These are phyloP conservation scores for Lactarius sp. DNA, from an alignment of 768 basidiomycete genomes.

Conservation along the genomic window DNA sequence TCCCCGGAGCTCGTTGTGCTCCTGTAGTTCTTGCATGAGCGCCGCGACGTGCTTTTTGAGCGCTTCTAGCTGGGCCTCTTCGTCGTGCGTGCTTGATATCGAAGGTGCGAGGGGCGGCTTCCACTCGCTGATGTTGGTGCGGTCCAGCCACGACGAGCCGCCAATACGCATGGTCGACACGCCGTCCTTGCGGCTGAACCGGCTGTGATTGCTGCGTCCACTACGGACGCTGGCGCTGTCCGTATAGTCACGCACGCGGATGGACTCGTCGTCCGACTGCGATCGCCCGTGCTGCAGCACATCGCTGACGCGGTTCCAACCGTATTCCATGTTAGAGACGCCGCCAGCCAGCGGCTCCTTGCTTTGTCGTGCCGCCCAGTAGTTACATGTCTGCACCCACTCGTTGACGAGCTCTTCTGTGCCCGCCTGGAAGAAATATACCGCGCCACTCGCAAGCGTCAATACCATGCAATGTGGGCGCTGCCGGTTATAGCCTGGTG, in stretches of 20 bases:
- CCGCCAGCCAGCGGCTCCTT: conserved; percentile 95
- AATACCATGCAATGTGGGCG: conserved; percentile 95
- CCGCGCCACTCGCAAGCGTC: conserved; percentile 79
- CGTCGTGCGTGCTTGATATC: conserved; percentile 80
- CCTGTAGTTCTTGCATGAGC: conserved; percentile 73
- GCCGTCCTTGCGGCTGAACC: conserved; percentile 68
- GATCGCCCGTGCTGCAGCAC: conserved; percentile 46
- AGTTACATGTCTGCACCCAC: conserved; percentile 99
- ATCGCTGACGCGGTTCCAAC: conserved; percentile 82
- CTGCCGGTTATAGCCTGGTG: conserved; percentile 86
- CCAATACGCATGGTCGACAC: conserved; percentile 57
- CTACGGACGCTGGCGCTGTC: conserved; percentile 74
- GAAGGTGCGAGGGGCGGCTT: conserved; percentile 83
- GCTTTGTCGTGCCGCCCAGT: conserved; percentile 95
- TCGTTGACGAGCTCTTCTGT: conserved; percentile 98
- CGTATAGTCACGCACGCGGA: conserved; percentile 45
- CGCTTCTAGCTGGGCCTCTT: conserved; percentile 89
- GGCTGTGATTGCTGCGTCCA: conserved; percentile 67
- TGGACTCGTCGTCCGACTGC: conserved; percentile 52
- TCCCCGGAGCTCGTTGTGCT: conserved; percentile 77
- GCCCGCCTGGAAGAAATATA: conserved; percentile 98
- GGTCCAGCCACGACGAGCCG: conserved; percentile 72
- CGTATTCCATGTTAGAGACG: conserved; percentile 99
- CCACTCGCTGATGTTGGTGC: conserved; percentile 87
- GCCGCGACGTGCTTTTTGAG: conserved; percentile 73